These are phyloP conservation scores for Ceratobasidium sp. DNA, from an alignment of 1,284 basidiomycete genomes.

Conservation along the genomic window DNA sequence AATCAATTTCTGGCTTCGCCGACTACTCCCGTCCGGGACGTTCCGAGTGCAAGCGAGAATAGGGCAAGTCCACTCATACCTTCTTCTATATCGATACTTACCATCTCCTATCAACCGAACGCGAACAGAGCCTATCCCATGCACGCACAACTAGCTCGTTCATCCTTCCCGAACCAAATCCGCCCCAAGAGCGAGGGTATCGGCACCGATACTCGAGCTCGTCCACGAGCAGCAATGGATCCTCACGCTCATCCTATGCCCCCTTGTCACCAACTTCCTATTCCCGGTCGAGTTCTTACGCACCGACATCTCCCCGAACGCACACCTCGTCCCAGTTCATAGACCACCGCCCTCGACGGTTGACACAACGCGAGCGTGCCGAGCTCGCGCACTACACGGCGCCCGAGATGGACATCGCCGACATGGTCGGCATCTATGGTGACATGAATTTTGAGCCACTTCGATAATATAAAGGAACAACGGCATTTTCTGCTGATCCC, in stretches of 20 bases:
- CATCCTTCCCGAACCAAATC: background rate
- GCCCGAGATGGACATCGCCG: constrained; percentile 31
- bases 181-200: background rate
- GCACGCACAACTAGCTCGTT: background rate
- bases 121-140: constrained; percentile 3
- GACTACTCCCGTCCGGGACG: background rate
- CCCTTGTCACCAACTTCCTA: background rate
- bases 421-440: constrained; percentile 3
- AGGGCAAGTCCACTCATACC: background rate
- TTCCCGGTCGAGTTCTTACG: background rate
- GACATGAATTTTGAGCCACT: constrained; percentile 14
- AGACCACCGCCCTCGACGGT: constrained; percentile 7
- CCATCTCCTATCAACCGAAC: background rate
- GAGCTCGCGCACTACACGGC: constrained; percentile 19
- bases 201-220: background rate
- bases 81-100: too few species aligned
- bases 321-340: background rate
- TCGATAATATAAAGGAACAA: background rate
- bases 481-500: too few species aligned
- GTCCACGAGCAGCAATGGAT: constrained; percentile 11
- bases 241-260: background rate
- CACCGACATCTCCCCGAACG: background rate
- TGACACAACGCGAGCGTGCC: constrained; percentile 18
- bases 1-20: background rate
- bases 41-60: background rate